These are phyloP conservation scores for Aspergillus sp. DNA, from an alignment of 2,329 filamentous ascomycete species.

Conservation along the genomic window DNA sequence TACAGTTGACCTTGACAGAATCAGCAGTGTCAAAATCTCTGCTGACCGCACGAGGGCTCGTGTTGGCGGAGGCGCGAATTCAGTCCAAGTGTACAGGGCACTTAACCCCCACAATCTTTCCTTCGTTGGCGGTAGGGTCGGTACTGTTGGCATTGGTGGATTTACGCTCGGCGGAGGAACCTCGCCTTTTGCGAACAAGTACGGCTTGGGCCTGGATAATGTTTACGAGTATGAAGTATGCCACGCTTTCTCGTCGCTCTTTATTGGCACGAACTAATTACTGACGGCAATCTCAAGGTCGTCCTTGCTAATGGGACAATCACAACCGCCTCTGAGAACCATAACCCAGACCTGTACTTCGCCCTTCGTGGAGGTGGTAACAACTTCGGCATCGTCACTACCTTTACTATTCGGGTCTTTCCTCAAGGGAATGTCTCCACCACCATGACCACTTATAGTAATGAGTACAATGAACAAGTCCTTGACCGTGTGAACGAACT, in stretches of 20 bases:
- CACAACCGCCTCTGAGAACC: conserved; percentile 17
- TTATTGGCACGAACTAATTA: too few species aligned
- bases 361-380: conserved; percentile 33
- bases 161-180: not conserved
- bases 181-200: not conserved
- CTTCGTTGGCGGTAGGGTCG: not conserved
- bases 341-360: conserved; percentile 31
- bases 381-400: conserved; percentile 37
- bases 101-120: not conserved
- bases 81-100: not conserved
- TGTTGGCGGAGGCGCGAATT: not conserved
- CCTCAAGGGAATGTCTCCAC: too few species aligned
- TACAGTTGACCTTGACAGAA: conserved; percentile 13
- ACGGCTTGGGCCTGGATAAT: conserved; percentile 2
- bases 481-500: conserved; percentile 2
- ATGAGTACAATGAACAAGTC: too few species aligned
- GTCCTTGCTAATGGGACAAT: conserved; percentile 17
- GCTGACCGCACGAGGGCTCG: not conserved
- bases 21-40: not conserved
- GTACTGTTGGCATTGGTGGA: not conserved
- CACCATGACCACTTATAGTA: too few species aligned
- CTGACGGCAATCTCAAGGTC: too few species aligned
- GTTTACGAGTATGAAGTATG: conserved; percentile 6
- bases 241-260: too few species aligned
- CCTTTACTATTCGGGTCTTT: conserved; percentile 30